phyloP scores from a whole-genome alignment of 805 yeast species.

The Saturnispora sanitii region DNA sequence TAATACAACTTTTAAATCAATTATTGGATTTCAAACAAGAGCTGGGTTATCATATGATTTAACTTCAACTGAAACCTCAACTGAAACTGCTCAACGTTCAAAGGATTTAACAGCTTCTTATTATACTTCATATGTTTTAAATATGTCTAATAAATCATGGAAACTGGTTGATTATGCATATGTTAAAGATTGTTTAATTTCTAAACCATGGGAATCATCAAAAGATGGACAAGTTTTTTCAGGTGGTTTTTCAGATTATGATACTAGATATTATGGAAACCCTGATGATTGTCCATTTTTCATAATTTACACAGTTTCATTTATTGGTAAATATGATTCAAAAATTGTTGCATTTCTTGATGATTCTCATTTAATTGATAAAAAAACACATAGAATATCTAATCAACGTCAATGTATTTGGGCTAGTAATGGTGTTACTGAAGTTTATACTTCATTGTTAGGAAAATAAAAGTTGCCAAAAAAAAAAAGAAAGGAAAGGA shows the following conservation, averaged over 20 bases:
- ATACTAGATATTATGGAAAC: neutral
- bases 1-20: neutral
- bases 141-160: constrained; percentile 19
- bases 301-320: constrained; percentile 5
- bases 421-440: constrained; percentile 12
- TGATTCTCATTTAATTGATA: constrained; percentile 11
- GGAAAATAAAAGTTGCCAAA: neutral
- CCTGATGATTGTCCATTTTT: neutral
- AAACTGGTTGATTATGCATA: constrained; percentile 10
- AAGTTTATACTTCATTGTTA: constrained; percentile 9
- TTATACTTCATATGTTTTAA: constrained; percentile 12
- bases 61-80: neutral
- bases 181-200: neutral
- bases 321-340: constrained; percentile 7
- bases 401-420: constrained; percentile 5
- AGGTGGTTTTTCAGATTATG: neutral
- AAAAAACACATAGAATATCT: constrained; percentile 1
- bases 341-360: constrained; percentile 7
- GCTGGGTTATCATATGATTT: constrained; percentile 3
- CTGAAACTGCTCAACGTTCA: neutral
- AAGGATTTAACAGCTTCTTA: neutral
- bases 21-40: neutral
- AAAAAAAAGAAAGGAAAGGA: too few species aligned
- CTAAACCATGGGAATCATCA: neutral
- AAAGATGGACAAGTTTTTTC: neutral